phyloP scores from a whole-genome alignment of 352 stramenopile genomes.

The Pythium utonaiense region DNA sequence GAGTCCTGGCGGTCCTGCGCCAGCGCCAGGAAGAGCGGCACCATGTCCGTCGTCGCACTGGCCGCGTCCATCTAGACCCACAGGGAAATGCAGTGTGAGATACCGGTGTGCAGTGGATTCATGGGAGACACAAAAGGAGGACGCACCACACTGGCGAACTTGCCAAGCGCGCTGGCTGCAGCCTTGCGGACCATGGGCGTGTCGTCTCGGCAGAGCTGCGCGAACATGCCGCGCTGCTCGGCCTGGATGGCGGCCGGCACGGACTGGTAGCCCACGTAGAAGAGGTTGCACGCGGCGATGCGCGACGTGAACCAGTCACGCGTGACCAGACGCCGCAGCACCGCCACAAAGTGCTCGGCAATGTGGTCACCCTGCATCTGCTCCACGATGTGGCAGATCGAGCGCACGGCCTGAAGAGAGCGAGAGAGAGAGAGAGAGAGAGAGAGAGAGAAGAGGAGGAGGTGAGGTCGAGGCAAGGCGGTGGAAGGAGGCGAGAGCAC shows the following conservation, averaged over 20 bases:
- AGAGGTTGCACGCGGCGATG: constrained; percentile 82
- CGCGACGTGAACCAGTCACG: constrained; percentile 94
- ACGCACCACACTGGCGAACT: constrained; percentile 69
- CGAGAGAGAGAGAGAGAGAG: too few species aligned
- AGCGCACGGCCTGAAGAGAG: constrained; percentile 69
- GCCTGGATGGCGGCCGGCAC: constrained; percentile 60
- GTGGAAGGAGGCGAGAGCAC: too few species aligned
- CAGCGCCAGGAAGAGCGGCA: constrained; percentile 82
- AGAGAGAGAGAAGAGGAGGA: too few species aligned
- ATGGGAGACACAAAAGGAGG: background rate
- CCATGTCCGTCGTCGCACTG: constrained; percentile 65
- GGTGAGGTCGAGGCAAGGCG: too few species aligned
- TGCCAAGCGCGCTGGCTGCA: constrained; percentile 85
- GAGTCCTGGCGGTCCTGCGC: constrained; percentile 94
- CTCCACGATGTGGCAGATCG: constrained; percentile 86
- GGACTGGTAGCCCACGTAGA: constrained; percentile 64
- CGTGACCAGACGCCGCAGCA: constrained; percentile 91
- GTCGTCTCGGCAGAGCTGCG: constrained; percentile 93
- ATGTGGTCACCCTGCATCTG: constrained; percentile 86
- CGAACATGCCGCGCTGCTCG: constrained; percentile 91
- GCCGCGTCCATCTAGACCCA: constrained; percentile 48
- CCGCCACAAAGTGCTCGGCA: constrained; percentile 88
- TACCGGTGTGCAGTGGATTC: background rate
- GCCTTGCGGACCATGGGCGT: constrained; percentile 97
- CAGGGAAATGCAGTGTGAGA: background rate